phyloP scores from a whole-genome alignment of 129 eudicot genomes.

The Tagetes erecta region DNA sequence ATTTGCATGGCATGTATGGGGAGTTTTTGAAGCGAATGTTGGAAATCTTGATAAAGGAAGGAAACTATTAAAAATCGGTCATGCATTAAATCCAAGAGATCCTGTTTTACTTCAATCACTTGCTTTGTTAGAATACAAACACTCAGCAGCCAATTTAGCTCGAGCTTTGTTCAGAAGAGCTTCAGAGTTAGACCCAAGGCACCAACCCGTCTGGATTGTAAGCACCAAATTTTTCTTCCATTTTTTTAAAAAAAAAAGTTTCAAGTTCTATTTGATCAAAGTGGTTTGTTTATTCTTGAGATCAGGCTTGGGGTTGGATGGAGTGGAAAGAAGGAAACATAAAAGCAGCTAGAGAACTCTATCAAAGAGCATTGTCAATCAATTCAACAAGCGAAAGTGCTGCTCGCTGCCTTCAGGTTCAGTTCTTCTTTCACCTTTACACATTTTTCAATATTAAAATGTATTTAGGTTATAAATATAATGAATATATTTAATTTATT shows the following conservation, averaged over 20 bases:
- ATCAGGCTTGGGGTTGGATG: constrained; percentile 99
- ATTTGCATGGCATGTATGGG: constrained; percentile 99
- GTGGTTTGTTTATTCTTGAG: constrained; percentile 6
- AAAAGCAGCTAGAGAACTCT: constrained; percentile 73
- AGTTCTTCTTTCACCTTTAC: not conserved
- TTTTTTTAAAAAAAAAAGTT: not conserved
- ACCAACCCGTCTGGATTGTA: constrained; percentile 97
- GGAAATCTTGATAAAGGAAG: constrained; percentile 72
- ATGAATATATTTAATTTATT: not conserved
- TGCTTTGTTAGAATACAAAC: constrained; percentile 75
- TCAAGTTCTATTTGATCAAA: not conserved
- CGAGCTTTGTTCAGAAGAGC: constrained; percentile 79
- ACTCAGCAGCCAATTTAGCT: constrained; percentile 73
- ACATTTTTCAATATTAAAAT: not conserved
- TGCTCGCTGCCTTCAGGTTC: constrained; percentile 95
- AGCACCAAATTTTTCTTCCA: constrained; percentile 26
- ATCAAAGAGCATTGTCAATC: constrained; percentile 69
- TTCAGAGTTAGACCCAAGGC: constrained; percentile 75
- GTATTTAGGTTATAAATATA: not conserved
- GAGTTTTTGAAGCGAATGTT: constrained; percentile 75
- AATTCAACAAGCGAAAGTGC: constrained; percentile 79
- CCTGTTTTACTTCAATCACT: constrained; percentile 96
- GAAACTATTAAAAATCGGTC: constrained; percentile 79
- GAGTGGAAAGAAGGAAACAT: constrained; percentile 99
- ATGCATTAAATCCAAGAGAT: constrained; percentile 90